These are phyloP conservation scores for Keqinozyma sinolaborantium DNA, from an alignment of 1,139 yeast genomes.

Conservation along the genomic window DNA sequence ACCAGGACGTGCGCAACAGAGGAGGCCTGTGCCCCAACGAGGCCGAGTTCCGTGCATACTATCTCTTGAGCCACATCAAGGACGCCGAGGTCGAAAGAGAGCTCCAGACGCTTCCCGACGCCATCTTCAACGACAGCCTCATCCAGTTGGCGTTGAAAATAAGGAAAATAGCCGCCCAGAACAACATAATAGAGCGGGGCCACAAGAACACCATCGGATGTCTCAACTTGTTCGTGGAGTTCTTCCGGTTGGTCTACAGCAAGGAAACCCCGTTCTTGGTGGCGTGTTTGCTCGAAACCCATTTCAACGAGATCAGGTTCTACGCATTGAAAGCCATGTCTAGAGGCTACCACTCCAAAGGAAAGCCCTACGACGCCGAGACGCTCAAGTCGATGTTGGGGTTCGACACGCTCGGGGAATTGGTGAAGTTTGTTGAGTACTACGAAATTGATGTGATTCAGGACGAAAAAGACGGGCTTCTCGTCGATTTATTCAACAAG, in stretches of 20 bases:
- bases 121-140: conserved; percentile 49
- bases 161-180: conserved; percentile 64
- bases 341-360: conserved; percentile 64
- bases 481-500: conserved; percentile 56
- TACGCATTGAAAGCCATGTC: conserved; percentile 71
- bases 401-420: conserved; percentile 56
- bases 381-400: conserved; percentile 54
- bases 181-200: conserved; percentile 59
- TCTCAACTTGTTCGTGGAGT: conserved; percentile 57
- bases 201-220: conserved; percentile 56
- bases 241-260: conserved; percentile 55
- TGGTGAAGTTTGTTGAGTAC: conserved; percentile 56
- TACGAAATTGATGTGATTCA: conserved; percentile 54
- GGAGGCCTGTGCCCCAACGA: conserved; percentile 78
- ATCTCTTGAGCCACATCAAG: conserved; percentile 71
- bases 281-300: conserved; percentile 76
- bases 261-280: conserved; percentile 62
- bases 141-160: conserved; percentile 73
- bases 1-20: conserved; percentile 70
- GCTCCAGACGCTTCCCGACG: conserved; percentile 62
- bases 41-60: conserved; percentile 91
- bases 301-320: conserved; percentile 75
- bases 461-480: conserved; percentile 25
- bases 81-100: conserved; percentile 86
- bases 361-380: conserved; percentile 57